Percentiles rank a stretch among this genome's conserved stretches.
phyloP scores from a whole-genome alignment of 1,139 yeast species.

The Scheffersomyces illinoinensis region DNA sequence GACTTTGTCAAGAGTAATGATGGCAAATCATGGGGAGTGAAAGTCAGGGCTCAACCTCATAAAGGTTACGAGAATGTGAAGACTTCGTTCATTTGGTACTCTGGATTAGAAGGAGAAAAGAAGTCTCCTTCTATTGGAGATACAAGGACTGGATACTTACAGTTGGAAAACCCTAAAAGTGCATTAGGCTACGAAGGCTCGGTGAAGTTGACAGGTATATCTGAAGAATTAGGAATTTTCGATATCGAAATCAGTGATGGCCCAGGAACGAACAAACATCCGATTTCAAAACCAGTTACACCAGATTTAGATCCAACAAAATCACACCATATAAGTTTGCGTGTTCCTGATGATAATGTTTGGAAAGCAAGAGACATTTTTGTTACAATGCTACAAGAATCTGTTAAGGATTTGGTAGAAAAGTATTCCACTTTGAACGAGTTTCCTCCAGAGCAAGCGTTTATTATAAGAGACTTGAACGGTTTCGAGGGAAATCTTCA shows the following conservation, averaged over 20 bases:
- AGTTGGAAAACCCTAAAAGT: conserved; percentile 27
- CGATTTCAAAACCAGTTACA: conserved; percentile 28
- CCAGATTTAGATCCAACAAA: conserved; percentile 51
- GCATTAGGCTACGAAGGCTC: conserved; percentile 33
- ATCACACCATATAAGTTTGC: conserved; percentile 67
- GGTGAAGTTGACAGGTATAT: conserved; percentile 51
- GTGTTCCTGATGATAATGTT: conserved; percentile 67
- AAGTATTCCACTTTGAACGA: conserved; percentile 27
- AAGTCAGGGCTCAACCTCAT: conserved; percentile 63
- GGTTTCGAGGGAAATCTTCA: conserved; percentile 77
- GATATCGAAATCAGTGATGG: conserved; percentile 52
- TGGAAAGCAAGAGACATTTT: conserved; percentile 86
- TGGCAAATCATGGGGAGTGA: conserved; percentile 77
- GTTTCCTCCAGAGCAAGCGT: conserved; percentile 51
- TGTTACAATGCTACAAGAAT: conserved; percentile 67
- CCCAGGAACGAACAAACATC: conserved; percentile 44
- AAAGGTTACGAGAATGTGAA: conserved; percentile 48
- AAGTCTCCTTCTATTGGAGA: conserved; percentile 20
- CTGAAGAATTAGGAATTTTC: conserved; percentile 58
- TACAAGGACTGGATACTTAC: conserved; percentile 31
- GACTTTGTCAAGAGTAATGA: conserved; percentile 76
- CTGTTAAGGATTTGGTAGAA: conserved; percentile 51
- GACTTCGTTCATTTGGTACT: conserved; percentile 74
- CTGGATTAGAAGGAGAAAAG: conserved; percentile 67
- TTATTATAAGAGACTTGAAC: conserved; percentile 59